Evolutionary conservation across 1,139 yeast genomes (phyloP).

Genomic region (Kodamaea arcana): DNA sequence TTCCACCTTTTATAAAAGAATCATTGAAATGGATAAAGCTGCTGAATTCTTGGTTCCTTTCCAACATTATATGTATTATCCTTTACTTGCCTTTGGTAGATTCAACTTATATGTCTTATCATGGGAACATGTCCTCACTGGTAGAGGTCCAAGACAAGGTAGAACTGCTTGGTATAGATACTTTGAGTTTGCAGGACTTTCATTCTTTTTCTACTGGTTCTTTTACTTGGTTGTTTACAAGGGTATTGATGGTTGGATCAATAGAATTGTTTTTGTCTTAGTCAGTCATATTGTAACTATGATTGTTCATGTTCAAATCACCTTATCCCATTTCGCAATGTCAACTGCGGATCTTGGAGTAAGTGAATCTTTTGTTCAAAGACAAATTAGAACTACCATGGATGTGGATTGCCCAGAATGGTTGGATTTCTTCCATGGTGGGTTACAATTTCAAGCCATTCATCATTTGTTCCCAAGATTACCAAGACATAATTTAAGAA

Average conservation of each 20-base stretch:
- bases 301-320: slow-evolving; percentile 90
- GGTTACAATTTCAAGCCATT: slow-evolving; percentile 85
- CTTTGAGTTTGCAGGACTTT: slow-evolving; percentile 66
- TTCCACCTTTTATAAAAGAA: slow-evolving; percentile 74
- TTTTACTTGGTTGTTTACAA: slow-evolving; percentile 60
- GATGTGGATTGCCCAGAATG: slow-evolving; percentile 93
- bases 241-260: slow-evolving; percentile 47
- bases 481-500: slow-evolving; percentile 82
- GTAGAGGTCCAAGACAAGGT: slow-evolving; percentile 72
- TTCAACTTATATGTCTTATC: slow-evolving; percentile 80
- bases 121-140: slow-evolving; percentile 68
- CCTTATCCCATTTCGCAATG: slow-evolving; percentile 90
- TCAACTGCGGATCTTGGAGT: slow-evolving; percentile 82
- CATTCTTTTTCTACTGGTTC: slow-evolving; percentile 73
- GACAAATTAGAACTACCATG: slow-evolving; percentile 89
- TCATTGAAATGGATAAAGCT: slow-evolving; percentile 60
- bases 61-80: slow-evolving; percentile 73
- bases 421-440: slow-evolving; percentile 90
- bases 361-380: slow-evolving; percentile 74
- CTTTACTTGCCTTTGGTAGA: slow-evolving; percentile 77
- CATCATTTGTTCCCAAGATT: slow-evolving; percentile 87
- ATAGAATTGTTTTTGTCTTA: slow-evolving; percentile 56
- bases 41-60: slow-evolving; percentile 57
- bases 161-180: slow-evolving; percentile 85
- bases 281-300: slow-evolving; percentile 78